phyloP scores from a whole-genome alignment of 352 stramenopile species.

The Pythium utonaiense region DNA sequence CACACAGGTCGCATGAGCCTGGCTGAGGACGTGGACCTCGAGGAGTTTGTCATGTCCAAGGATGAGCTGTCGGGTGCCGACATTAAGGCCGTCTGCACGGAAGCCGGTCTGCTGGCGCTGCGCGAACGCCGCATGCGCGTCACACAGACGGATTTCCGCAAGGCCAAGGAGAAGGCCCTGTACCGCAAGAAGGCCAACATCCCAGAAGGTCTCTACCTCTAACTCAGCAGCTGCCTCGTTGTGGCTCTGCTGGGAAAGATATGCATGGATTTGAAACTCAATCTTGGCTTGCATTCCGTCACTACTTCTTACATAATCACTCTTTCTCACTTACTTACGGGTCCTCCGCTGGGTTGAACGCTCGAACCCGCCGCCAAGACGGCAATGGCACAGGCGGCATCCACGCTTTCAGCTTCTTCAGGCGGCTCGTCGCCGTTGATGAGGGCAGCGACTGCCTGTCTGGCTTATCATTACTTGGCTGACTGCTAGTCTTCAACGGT shows the following conservation, averaged over 20 bases:
- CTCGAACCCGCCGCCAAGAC: constrained; percentile 14
- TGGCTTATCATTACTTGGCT: neutral
- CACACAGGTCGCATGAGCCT: constrained; percentile 99
- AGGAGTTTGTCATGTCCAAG: constrained; percentile 99
- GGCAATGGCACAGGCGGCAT: constrained; percentile 15
- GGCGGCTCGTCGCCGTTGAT: neutral
- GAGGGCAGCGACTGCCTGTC: constrained; percentile 11
- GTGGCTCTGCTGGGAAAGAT: constrained; percentile 2
- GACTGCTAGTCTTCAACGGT: neutral
- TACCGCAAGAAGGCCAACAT: constrained; percentile 99
- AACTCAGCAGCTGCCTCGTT: constrained; percentile 25
- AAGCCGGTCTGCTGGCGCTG: constrained; percentile 98
- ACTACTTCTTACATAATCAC: neutral
- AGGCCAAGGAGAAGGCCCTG: constrained; percentile 99
- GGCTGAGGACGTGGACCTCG: constrained; percentile 97
- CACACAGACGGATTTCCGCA: constrained; percentile 99
- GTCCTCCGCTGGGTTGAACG: constrained; percentile 4
- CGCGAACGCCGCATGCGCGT: constrained; percentile 99
- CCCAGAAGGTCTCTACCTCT: constrained; percentile 98
- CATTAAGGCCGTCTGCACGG: constrained; percentile 99
- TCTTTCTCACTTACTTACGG: neutral
- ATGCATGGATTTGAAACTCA: constrained; percentile 12
- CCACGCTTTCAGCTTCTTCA: constrained; percentile 12
- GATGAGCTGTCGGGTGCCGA: constrained; percentile 99
- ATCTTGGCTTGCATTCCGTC: neutral